Base-by-base conservation (phyloP, 176 grass and related monocot genomes). In the Guadua angustifolia region DNA sequence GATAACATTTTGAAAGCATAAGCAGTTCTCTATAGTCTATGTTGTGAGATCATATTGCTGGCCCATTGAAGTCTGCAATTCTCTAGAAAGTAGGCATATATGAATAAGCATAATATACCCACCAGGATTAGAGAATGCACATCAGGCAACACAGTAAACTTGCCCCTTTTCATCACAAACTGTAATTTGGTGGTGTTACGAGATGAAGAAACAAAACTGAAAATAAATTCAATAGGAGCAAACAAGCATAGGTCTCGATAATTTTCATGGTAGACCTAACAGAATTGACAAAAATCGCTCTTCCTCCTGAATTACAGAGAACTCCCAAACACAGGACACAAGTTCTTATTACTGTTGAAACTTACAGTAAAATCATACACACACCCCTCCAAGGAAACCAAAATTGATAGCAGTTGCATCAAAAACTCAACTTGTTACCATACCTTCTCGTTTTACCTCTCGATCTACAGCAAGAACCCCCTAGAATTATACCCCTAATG, bases 381-480 rank as follows among this genome's bases (percentile, higher is more conserved):
- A 68, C 71, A 5, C 35, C 35, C 40, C 7, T 8, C 7, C 40
- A 43, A 43, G 40, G 40, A 43, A 9, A 82, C 29, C 79, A 87
- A 90, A 90, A 90, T 90, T 79, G 84, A 70, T 87, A 87, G 69
- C 72, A 78, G 33, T 79, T 87, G 74, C 81, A 79, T 21, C 18
- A 49, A 75, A 65, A 47, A 66, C 66, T 82, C 79, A 80, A 80
- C 62, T 29, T 69, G 83, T 79, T 67, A 77, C 59, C 67, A 57
- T 58, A 82, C 38, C 69, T 24, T 46, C 59, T 60, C 22, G 75
- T 78, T 74, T 84, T 60, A 39, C 24, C 24, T 75, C 62, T 63
- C 53, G 49, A 85, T 76, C 77, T 82, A 87, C 75, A 79, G 36
- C 45, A 79, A 36, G 36, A 82, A 78, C 66, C 33, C 69, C 39